A percentile compares a stretch with the other conserved stretches of the same genome.
phyloP scores from a whole-genome alignment of 2,329 filamentous ascomycete genomes.

The Cercospora sp. region DNA sequence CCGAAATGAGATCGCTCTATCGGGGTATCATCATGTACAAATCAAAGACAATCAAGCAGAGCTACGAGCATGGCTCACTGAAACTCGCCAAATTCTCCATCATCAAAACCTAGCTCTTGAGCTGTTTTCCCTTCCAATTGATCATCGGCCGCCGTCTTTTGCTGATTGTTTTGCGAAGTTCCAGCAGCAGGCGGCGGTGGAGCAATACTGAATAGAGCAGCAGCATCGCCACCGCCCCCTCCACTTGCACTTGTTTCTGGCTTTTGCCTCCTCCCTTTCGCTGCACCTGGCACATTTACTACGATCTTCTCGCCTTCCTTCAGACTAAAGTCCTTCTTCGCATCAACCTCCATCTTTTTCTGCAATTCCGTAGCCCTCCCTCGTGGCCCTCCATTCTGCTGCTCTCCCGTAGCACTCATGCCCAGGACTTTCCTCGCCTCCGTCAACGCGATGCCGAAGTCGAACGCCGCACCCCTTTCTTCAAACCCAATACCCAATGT shows the following conservation, averaged over 20 bases:
- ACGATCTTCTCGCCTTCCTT: constrained; percentile 90
- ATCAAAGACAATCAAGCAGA: not conserved
- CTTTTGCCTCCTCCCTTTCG: constrained; percentile 44
- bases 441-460: constrained; percentile 78
- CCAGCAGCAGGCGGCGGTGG: constrained; percentile 68
- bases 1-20: constrained; percentile 30
- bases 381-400: constrained; percentile 46
- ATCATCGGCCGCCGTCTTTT: constrained; percentile 67
- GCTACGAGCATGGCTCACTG: constrained; percentile 41
- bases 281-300: constrained; percentile 66
- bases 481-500: constrained; percentile 84
- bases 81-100: constrained; percentile 87
- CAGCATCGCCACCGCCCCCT: constrained; percentile 43
- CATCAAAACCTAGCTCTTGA: constrained; percentile 75
- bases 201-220: constrained; percentile 68
- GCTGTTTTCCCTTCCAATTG: constrained; percentile 38
- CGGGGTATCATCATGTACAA: constrained; percentile 11
- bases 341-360: constrained; percentile 49
- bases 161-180: constrained; percentile 26
- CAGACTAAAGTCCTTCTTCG: constrained; percentile 74
- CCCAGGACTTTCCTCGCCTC: constrained; percentile 72
- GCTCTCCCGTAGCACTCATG: constrained; percentile 42
- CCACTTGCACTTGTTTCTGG: constrained; percentile 38
- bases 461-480: constrained; percentile 81
- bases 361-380: constrained; percentile 35